Conservation (phyloP, 768 basidiomycete species). For the Clavaria fumosa region DNA sequence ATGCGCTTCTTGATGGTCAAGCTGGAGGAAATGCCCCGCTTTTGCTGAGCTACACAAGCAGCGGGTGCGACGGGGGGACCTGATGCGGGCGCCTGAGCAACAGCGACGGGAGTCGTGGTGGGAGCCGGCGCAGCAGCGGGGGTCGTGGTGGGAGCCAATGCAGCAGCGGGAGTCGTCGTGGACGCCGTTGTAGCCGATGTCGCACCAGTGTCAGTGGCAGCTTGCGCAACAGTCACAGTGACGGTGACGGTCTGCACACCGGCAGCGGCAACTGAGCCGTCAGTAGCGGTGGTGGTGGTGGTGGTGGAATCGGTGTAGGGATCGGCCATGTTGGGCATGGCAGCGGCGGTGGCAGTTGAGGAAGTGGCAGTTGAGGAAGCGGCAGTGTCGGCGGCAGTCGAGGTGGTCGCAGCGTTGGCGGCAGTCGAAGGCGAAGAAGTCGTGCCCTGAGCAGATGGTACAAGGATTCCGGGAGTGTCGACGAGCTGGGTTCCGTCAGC, state of each 20-base stretch:
- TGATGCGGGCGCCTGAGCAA: too few species aligned
- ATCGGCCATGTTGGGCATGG: conserved; percentile 7
- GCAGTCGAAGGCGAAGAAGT: conserved; percentile 7
- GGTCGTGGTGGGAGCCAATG: conserved; percentile 2
- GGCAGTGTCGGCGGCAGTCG: conserved; percentile 10
- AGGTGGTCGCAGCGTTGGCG: conserved; percentile 4
- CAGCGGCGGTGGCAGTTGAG: conserved; percentile 9
- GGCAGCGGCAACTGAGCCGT: conserved; percentile 10
- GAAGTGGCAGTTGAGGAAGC: conserved; percentile 7
- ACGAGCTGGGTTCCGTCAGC: conserved; percentile 32
- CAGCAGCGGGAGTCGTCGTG: neutral
- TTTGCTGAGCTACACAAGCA: too few species aligned
- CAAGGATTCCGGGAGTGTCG: conserved; percentile 22
- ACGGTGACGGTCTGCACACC: conserved; percentile 9
- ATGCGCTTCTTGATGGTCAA: too few species aligned
- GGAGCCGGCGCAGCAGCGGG: conserved; percentile 27
- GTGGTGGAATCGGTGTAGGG: conserved; percentile 6
- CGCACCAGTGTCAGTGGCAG: conserved; percentile 1
- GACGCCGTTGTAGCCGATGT: conserved; percentile 1
- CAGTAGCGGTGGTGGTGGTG: conserved; percentile 3
- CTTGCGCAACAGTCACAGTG: conserved; percentile 1
- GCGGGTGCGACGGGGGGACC: too few species aligned
- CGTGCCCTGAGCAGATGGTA: conserved; percentile 14
- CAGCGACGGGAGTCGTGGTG: too few species aligned
- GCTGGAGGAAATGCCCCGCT: too few species aligned